Percentiles rank a stretch among this genome's conserved stretches.
These are phyloP conservation scores for Mucor indicus DNA, from an alignment of 371 early-diverging fungal genomes.

Conservation along the genomic window DNA sequence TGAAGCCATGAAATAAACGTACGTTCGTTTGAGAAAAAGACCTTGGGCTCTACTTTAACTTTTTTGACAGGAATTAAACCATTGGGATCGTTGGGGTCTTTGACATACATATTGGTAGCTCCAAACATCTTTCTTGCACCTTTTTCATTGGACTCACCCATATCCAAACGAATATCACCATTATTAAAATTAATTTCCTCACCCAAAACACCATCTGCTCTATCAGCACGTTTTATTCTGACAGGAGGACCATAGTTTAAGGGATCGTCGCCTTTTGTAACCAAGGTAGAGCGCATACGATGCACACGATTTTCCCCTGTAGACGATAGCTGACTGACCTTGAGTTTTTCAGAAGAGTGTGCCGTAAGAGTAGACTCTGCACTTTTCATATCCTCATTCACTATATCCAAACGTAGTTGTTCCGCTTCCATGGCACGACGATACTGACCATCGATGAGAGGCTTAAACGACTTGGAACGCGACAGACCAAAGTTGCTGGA, in stretches of 20 bases:
- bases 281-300: constrained; percentile 24
- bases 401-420: constrained; percentile 14
- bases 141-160: not conserved
- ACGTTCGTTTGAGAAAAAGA: constrained; percentile 99
- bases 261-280: constrained; percentile 20
- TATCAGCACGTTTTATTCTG: not conserved
- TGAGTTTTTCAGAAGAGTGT: no score
- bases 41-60: constrained; percentile 97
- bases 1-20: constrained; percentile 95
- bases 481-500: constrained; percentile 52
- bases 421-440: constrained; percentile 40
- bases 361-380: no score
- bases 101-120: constrained; percentile 10
- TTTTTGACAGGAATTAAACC: constrained; percentile 55
- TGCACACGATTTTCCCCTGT: constrained; percentile 20
- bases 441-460: constrained; percentile 47
- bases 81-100: constrained; percentile 21
- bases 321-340: not conserved
- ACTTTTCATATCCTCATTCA: constrained; percentile 9
- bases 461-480: constrained; percentile 45
- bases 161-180: constrained; percentile 24
- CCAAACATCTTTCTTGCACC: constrained; percentile 6
- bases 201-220: constrained; percentile 12
- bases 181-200: constrained; percentile 20
- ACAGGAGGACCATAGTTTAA: constrained; percentile 19